phyloP scores from a whole-genome alignment of 177 flowering plant genomes.

The Vitis hybrid region DNA sequence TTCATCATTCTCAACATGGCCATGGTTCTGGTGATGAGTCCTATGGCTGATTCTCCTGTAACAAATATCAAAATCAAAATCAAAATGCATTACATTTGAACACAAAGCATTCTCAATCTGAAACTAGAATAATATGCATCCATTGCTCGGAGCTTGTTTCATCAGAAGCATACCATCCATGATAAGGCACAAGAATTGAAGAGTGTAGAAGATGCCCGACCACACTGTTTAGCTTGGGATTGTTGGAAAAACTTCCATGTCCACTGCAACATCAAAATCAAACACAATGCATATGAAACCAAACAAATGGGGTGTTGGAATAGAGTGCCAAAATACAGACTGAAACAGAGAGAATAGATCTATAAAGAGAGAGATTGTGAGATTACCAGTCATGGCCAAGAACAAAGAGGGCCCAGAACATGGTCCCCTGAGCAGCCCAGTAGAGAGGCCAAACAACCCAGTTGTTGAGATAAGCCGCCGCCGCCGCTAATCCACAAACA shows the following conservation, averaged over 20 bases:
- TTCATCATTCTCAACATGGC: constrained; percentile 92
- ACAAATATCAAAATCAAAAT: too few species aligned
- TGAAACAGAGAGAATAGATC: neutral
- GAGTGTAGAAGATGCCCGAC: constrained; percentile 82
- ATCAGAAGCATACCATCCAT: constrained; percentile 63
- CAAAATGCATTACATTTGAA: too few species aligned
- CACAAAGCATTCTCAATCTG: too few species aligned
- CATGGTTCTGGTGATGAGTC: constrained; percentile 91
- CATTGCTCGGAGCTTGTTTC: too few species aligned
- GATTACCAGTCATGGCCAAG: constrained; percentile 76
- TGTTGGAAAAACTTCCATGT: constrained; percentile 77
- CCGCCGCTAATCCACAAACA: constrained; percentile 66
- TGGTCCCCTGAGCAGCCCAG: constrained; percentile 89
- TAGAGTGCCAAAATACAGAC: neutral
- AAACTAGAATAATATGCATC: too few species aligned
- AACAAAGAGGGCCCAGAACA: constrained; percentile 88
- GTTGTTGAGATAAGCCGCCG: constrained; percentile 53
- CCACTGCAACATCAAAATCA: constrained; percentile 46
- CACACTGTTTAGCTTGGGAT: constrained; percentile 55
- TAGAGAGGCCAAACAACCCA: constrained; percentile 86
- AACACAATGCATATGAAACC: neutral
- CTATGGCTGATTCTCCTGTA: constrained; percentile 92
- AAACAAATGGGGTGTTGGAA: too few species aligned
- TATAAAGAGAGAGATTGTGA: neutral
- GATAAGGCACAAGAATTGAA: constrained; percentile 79